Evolutionary conservation across 2,329 filamentous ascomycete genomes (phyloP), one percentile per base, ranked within the genome.

Genomic region (Alternaria gansuensis): DNA sequence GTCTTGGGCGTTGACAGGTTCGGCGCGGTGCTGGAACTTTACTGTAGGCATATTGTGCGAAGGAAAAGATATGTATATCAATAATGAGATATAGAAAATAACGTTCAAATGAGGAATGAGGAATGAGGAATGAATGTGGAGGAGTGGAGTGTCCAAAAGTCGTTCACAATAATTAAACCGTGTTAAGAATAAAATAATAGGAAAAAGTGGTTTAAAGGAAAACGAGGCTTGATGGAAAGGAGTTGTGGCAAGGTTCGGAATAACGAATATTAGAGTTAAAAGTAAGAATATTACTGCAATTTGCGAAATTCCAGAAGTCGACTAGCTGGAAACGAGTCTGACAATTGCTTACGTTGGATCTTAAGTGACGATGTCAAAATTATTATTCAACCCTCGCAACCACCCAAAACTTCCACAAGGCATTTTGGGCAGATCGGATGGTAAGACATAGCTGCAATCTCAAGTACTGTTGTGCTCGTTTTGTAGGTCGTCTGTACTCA

Each of bases 201-300:
- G 31, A 14, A 34, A 48, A 48, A 34, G 29, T 21, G 23, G 34
- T 34, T 14, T 34, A 48, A 36, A 36, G 29, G 37, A 40, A 48
- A 36, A 48, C 17, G 21, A 48, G 26, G 17, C 5, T 13, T 48
- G 14, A 24, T 36, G 29, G 21, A 13, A 33, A 48, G 44, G 36
- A 48, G 21, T 33, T 34, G 36, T 48, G 4, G 24, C 29, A 24
- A 11, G 24, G 44, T 48, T n/a, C 36, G 21, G 26, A 34, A 31
- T 48, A 48, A 48, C 44, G 44, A 48, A 31, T 48, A 23, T 48
- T 34, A 9, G 31, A n/a, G 36, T 48, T 36, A 48, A 48, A 48
- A 48, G 44, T 31, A 48, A 48, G 24, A 48, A 34, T 48, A 17
- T 17, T 1, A 17, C 17, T 17, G 17, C 17, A 17, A 17, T 17